Base-by-base conservation (phyloP, 148 eudicot species). In the Vaccinium vitisidaea region DNA sequence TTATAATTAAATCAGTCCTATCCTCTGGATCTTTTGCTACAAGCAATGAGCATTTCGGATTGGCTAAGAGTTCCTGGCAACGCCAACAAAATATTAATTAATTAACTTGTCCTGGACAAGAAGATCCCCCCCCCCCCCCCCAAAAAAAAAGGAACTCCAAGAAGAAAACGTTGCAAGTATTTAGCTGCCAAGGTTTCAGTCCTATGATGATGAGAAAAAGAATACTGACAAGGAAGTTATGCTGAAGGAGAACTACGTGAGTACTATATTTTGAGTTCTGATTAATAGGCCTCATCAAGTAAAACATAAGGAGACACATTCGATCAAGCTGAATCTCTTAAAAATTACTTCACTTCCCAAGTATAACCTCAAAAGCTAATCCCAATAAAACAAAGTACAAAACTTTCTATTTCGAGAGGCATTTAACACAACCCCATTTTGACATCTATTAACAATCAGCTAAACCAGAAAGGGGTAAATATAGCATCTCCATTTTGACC, bases 1-100 rank as follows among this genome's bases (percentile, higher is more conserved):
- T 93, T 67, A 97, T 91, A 23, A 95, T 94, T 84, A 97, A 88
- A 85, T 95, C 99, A 69, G 99, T 94, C 90, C 95, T 91, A 86
- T 97, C 99, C 84, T 92, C 95, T 0, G 98, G 99, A 89, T 95
- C 98, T 92, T 90, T 97, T 87, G 98, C 94, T 56, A 95, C 90
- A 83, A 97, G 96, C 90, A 97, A 85, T 58, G 98, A 95, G 90
- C 99, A 97, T 87, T 89, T 91, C 27, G 94, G 91, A 89, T 92
- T 94, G 67, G 94, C 94, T 78, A 89, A 76, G 80, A 97, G 92
- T 86, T 97, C 98, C 99, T 97, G 95, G 79, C 91, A 50, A 30
- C 87, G 86, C 63, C 11, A 84, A 58, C n/a, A 1, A 54, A 36
- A 54, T 46, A 77, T 39, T 50, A 85, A 43, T 8, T 48, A 39